Evolutionary conservation across 2,329 filamentous ascomycete genomes (phyloP).

Genomic region (Pezicula rhizophila): DNA sequence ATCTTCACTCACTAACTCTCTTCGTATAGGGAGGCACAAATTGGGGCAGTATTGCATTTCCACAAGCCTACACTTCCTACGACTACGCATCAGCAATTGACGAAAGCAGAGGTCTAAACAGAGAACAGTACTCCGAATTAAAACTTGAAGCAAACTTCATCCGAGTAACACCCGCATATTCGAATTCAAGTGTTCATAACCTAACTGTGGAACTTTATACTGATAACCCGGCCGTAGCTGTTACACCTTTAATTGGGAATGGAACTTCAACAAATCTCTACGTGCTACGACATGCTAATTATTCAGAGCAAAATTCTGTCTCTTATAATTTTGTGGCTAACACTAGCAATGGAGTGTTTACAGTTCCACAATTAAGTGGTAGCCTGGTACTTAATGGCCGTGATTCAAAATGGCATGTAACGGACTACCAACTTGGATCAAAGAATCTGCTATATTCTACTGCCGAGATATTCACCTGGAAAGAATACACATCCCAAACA

Average conservation of each 20-base stretch:
- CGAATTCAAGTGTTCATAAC: constrained; percentile 7
- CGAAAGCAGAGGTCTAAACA: constrained; percentile 9
- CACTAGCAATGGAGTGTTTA: constrained; percentile 48
- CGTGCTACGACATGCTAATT: constrained; percentile 58
- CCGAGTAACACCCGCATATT: constrained; percentile 12
- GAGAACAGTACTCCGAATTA: constrained; percentile 15
- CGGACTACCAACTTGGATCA: constrained; percentile 55
- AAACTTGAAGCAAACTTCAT: constrained; percentile 17
- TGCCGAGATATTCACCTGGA: constrained; percentile 62
- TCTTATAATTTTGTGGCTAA: constrained; percentile 56
- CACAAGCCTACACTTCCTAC: constrained; percentile 51
- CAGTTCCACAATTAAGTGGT: constrained; percentile 51
- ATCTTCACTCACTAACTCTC: constrained; percentile 15
- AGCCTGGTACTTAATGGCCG: constrained; percentile 50
- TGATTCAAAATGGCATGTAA: constrained; percentile 61
- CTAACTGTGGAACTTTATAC: constrained; percentile 48
- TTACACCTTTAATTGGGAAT: constrained; percentile 53
- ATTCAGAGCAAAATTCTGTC: constrained; percentile 47
- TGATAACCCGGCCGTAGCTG: constrained; percentile 53
- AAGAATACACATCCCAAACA: constrained; percentile 49
- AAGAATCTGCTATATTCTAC: constrained; percentile 57
- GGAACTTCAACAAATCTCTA: constrained; percentile 51
- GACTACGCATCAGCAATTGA: constrained; percentile 29
- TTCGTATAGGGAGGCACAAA: constrained; percentile 64
- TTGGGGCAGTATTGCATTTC: constrained; percentile 70